These are phyloP conservation scores for Stagonosporopsis vannaccii DNA, from an alignment of 2,329 filamentous ascomycete genomes.

Conservation along the genomic window DNA sequence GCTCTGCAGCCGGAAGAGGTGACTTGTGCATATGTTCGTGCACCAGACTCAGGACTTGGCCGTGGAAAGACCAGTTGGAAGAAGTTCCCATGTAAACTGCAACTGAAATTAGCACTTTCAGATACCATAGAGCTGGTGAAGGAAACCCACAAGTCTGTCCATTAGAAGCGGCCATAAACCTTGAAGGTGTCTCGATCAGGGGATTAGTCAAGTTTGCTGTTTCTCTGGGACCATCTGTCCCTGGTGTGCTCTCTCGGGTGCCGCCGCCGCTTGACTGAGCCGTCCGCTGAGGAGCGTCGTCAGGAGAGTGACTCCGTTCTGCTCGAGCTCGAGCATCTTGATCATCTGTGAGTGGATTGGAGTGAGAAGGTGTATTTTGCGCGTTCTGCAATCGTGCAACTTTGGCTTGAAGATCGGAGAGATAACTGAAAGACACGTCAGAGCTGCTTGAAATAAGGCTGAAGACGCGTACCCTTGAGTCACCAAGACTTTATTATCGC, in stretches of 20 bases:
- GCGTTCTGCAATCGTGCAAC: constrained; percentile 27
- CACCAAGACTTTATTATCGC: constrained; percentile 43
- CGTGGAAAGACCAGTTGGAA: constrained; percentile 64
- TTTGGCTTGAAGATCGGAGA: constrained; percentile 36
- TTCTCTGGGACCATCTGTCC: constrained; percentile 23
- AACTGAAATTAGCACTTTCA: neutral
- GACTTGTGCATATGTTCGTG: constrained; percentile 57
- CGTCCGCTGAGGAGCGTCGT: constrained; percentile 12
- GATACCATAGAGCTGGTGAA: neutral
- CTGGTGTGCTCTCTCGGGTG: constrained; percentile 30
- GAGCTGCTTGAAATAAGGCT: neutral
- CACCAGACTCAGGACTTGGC: constrained; percentile 58
- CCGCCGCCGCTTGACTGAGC: constrained; percentile 22
- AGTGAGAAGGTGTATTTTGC: neutral
- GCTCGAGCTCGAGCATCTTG: constrained; percentile 3
- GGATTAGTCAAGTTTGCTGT: constrained; percentile 37
- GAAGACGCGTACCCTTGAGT: constrained; percentile 31
- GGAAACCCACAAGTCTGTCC: constrained; percentile 27
- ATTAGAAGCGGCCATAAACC: constrained; percentile 37
- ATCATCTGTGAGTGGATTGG: neutral
- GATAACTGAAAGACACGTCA: constrained; percentile 27
- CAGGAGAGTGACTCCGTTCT: constrained; percentile 12
- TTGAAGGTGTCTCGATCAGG: constrained; percentile 33
- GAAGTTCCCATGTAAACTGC: constrained; percentile 63
- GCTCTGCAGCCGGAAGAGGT: constrained; percentile 52